Evolutionary conservation across 768 basidiomycete genomes (phyloP), one percentile per base, ranked within the genome.

Genomic region (Tulasnella sp.): DNA sequence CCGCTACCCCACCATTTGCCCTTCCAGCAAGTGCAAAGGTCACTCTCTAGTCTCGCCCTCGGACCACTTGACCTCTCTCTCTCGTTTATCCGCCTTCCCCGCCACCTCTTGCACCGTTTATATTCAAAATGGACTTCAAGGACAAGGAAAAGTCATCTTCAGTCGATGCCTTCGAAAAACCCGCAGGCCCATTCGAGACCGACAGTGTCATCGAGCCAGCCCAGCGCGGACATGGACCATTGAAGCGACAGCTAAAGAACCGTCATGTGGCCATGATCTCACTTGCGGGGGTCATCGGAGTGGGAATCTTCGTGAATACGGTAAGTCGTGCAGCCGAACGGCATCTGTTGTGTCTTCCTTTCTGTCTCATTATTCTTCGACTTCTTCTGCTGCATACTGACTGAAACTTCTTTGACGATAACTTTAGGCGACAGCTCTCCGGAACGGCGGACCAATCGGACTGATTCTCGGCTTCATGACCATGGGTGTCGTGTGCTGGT

Each of bases 361-460:
- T 71, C 48, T 24, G 19, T 52, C 7, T 42, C 58, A 75, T 72
- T 31, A 18, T 85, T 85, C 82, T 81, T 86, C 62, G 27, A 68
- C 27, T 27, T 68, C 62, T 68, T 1, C 24, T n/a, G 14, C n/a
- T n/a, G n/a, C n/a, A 14, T 18, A 14, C 27, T 68, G 62, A n/a
- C 62, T 34, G 21, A 68, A 68, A 21, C 34, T 10, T 12, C 34
- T 10, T 68, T 12, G 7, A 31, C 31, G 62, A 27, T 68, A 34
- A 31, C n/a, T 14, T 68, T 92, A 93, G 14, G 89, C 88, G 7
- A 85, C 81, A 27, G 85, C 89, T 18, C 83, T 90, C 16, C 76
- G 82, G 34, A 84, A 88, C 73, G 93, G 93, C 73, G 93, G 93
- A 10, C 94, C 94, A 1, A 84, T 92, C 58, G 94, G 92, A 19